phyloP scores from a whole-genome alignment of 108 stramenopile genomes.

The Nitzschia sp. region DNA sequence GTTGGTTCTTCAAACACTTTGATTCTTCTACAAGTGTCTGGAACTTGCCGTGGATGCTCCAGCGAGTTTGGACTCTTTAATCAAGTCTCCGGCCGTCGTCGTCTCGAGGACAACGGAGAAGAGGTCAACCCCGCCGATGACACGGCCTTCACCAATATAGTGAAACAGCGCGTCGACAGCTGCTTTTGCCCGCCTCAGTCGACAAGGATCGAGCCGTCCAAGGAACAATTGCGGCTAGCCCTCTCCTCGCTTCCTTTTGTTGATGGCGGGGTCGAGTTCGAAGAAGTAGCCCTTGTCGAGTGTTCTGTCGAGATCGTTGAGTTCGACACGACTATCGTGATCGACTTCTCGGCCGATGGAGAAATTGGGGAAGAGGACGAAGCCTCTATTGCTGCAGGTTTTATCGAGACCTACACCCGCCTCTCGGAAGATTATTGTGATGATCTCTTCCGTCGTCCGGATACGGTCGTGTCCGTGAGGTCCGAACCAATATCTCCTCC shows the following conservation, averaged over 20 bases:
- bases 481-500: not conserved
- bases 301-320: not conserved
- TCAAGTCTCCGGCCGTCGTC: not conserved
- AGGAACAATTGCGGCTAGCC: not conserved
- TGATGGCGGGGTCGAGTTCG: not conserved
- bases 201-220: not conserved
- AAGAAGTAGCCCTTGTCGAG: not conserved
- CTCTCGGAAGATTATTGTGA: slow-evolving; percentile 4
- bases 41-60: not conserved
- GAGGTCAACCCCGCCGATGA: no score
- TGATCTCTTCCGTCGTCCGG: not conserved
- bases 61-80: not conserved
- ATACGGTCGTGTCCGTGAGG: not conserved
- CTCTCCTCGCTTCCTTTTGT: not conserved
- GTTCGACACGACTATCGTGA: not conserved
- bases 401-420: not conserved
- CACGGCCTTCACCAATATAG: not conserved
- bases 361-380: not conserved
- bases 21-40: not conserved
- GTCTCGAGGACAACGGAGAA: not conserved
- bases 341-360: not conserved
- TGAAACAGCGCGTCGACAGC: not conserved
- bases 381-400: not conserved
- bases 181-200: not conserved
- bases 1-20: not conserved